Evolutionary conservation across 768 basidiomycete species (phyloP).

Genomic region (Tulasnella sp.): DNA sequence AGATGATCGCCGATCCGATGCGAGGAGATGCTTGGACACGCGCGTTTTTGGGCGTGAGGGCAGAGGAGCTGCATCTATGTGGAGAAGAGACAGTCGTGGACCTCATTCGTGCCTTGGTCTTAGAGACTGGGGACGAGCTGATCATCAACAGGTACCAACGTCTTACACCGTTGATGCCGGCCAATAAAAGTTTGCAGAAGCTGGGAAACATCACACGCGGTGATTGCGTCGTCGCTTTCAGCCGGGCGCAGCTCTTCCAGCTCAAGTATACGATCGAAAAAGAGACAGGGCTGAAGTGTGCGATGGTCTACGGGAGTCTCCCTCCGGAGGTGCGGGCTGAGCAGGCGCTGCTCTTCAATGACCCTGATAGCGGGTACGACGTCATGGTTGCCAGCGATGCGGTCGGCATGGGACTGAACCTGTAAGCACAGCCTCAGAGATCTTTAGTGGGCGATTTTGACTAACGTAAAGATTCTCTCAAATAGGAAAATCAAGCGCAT

Average conservation of each 20-base stretch:
- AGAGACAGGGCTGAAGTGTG: conserved; percentile 65
- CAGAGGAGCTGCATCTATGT: conserved; percentile 83
- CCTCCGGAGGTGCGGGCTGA: conserved; percentile 88
- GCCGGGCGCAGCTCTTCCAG: conserved; percentile 60
- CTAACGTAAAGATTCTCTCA: neutral
- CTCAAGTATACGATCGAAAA: conserved; percentile 65
- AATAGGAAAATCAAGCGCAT: conserved; percentile 88
- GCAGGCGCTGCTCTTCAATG: conserved; percentile 88
- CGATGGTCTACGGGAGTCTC: conserved; percentile 84
- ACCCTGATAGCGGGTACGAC: conserved; percentile 69
- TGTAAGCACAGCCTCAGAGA: too few species aligned
- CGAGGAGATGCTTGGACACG: conserved; percentile 77
- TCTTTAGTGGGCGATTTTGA: conserved; percentile 17
- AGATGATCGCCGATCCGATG: conserved; percentile 74
- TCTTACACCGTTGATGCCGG: conserved; percentile 70
- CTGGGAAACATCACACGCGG: conserved; percentile 59
- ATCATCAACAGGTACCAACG: conserved; percentile 76
- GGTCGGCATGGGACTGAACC: conserved; percentile 92
- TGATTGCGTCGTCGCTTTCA: conserved; percentile 87
- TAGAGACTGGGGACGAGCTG: conserved; percentile 71
- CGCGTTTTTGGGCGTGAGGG: conserved; percentile 65
- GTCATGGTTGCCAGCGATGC: conserved; percentile 91
- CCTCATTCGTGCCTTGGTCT: conserved; percentile 57
- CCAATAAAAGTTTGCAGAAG: conserved; percentile 49
- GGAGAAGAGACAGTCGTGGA: conserved; percentile 90